Evolutionary conservation across 225 moss, liverwort and hornwort species (phyloP), one percentile per base, ranked within the genome.

Genomic region (Asterella californica): DNA sequence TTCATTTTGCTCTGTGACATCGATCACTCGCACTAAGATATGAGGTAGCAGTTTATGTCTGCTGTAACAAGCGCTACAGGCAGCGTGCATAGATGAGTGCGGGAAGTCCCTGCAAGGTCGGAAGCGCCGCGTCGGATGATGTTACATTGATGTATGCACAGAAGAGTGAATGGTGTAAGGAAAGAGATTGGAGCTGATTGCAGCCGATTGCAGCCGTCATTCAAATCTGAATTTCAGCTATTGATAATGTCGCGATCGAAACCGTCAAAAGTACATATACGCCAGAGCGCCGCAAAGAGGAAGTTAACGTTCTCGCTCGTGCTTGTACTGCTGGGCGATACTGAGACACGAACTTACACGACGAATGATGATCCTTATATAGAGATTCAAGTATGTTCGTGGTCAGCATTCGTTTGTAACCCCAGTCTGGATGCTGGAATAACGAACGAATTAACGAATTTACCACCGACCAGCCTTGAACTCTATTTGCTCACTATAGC

Each of bases 291-390:
- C 27, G 19, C 17, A 21, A 21, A 6, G 15, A 19, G 3, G 57
- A 57, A 5, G 57, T 5, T 21, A 2, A 2, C 19, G 22, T 24
- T 57, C 14, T n/a, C 24, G 7, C 3, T 5, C 14, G 24, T 57
- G 57, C 57, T 57, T 57, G 57, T 57, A 57, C 57, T 6, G 1
- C 52, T 12, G 52, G 52, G 52, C 7, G 10, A 52, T 52, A 17
- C 52, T 52, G 52, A 52, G 52, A 52, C 52, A 52, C 17, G 52
- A 25, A 60, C 3, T 9, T 61, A 21, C n/a, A 25, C 61, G 1
- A 61, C 42, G 70, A 45, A 70, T 70, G 70, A 70, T 1, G 10
- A 46, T 70, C 70, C 70, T 70, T 70, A 45, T 42, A 70, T 70
- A 70, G 46, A 71, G n/a, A 48, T 71, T n/a, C 12, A 2, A n/a